phyloP scores from a whole-genome alignment of 805 yeast species.

The Spathaspora sp. region DNA sequence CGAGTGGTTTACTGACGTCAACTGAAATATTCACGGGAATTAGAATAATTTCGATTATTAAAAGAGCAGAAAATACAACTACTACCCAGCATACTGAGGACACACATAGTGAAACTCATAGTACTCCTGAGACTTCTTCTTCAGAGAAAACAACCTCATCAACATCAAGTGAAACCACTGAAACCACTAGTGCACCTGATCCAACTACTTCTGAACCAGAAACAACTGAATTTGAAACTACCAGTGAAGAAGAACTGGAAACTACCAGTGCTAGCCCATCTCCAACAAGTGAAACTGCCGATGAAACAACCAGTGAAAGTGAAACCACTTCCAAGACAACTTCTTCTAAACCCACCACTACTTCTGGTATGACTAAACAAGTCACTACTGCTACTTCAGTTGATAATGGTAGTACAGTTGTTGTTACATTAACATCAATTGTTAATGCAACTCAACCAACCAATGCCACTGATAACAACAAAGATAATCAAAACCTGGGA shows the following conservation, averaged over 20 bases:
- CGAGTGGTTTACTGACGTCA: background rate
- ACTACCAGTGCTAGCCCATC: background rate
- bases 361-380: slow-evolving; percentile 2
- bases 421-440: slow-evolving; percentile 38
- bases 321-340: slow-evolving; percentile 2
- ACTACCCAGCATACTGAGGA: background rate
- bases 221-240: slow-evolving; percentile 6
- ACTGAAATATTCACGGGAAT: background rate
- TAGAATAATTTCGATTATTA: background rate
- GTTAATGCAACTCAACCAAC: slow-evolving; percentile 17
- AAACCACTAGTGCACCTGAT: slow-evolving; percentile 5
- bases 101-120: background rate
- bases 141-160: background rate
- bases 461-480: slow-evolving; percentile 16
- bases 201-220: slow-evolving; percentile 3
- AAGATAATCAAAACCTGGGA: slow-evolving; percentile 13
- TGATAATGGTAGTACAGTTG: slow-evolving; percentile 32
- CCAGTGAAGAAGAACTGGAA: slow-evolving; percentile 9
- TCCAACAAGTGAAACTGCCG: background rate
- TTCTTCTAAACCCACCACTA: background rate
- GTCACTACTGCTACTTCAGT: slow-evolving; percentile 29
- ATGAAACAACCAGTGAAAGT: background rate
- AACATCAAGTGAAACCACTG: slow-evolving; percentile 2
- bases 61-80: background rate
- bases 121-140: slow-evolving; percentile 4